Evolutionary conservation across 2,329 filamentous ascomycete species (phyloP).

Genomic region (Diaporthe velutina): DNA sequence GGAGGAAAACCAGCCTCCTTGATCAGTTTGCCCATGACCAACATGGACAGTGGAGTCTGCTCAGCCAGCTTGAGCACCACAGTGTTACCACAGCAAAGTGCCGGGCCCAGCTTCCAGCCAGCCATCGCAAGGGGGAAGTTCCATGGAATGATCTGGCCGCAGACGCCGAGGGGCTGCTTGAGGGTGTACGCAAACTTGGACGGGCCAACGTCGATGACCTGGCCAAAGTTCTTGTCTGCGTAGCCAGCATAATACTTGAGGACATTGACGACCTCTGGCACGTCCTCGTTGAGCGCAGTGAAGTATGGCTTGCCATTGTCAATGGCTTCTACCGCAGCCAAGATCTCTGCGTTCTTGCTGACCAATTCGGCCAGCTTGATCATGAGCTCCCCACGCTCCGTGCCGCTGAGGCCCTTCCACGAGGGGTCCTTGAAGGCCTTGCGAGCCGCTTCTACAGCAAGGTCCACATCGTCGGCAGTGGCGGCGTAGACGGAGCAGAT

Average conservation of each 20-base stretch:
- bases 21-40: slow-evolving; percentile 74
- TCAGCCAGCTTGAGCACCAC: slow-evolving; percentile 74
- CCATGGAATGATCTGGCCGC: slow-evolving; percentile 83
- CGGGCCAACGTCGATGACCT: slow-evolving; percentile 79
- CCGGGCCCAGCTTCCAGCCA: slow-evolving; percentile 81
- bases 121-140: slow-evolving; percentile 85
- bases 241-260: slow-evolving; percentile 84
- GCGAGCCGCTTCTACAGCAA: slow-evolving; percentile 77
- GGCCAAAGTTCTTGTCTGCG: slow-evolving; percentile 83
- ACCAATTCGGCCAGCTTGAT: slow-evolving; percentile 78
- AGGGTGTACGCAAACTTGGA: slow-evolving; percentile 82
- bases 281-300: slow-evolving; percentile 73
- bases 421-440: slow-evolving; percentile 75
- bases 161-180: slow-evolving; percentile 82
- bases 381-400: slow-evolving; percentile 77
- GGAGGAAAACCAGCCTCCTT: slow-evolving; percentile 82
- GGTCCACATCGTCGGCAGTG: slow-evolving; percentile 74
- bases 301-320: slow-evolving; percentile 85
- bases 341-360: slow-evolving; percentile 68
- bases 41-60: slow-evolving; percentile 73
- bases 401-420: slow-evolving; percentile 77
- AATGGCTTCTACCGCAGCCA: slow-evolving; percentile 75
- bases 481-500: slow-evolving; percentile 81
- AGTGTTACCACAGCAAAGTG: slow-evolving; percentile 74
- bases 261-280: slow-evolving; percentile 61